Base-by-base conservation (phyloP, 768 basidiomycete species). In the Leccinellum albellum region DNA sequence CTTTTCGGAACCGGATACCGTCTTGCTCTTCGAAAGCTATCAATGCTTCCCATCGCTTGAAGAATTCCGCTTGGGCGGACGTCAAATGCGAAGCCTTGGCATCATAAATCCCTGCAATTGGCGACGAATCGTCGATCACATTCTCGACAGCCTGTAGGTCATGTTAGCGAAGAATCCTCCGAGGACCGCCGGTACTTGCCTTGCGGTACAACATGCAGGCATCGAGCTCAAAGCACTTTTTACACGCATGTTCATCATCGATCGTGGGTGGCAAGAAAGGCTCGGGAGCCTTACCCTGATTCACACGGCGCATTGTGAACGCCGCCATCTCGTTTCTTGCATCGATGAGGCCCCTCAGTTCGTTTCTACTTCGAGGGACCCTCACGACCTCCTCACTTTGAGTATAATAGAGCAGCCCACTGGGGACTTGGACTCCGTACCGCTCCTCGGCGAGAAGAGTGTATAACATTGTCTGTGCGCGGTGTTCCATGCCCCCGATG, bases 381-480 rank as follows among this genome's bases (percentile, higher is more conserved):
- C 85, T 79, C 9, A 94, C 83, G 44, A 97, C 85, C 58, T 93
- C 87, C 58, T 94, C 91, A 62, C 83, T 87, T 70, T 97, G 94
- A 1, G 95, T 95, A 69, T 99, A 99, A 67, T 92, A 98, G 31
- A 99, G 78, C 46, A 99, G 75, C 14, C 97, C 97, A 7, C 87
- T 84, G 1, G 85, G 80, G 9, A 97, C 85, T 21, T 88, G 82
- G 6, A 83, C 81, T 6, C 86, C 91, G 65, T 98, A 98, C n/a
- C 96, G 83, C 69, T 98, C 95, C 37, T 85, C 83, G 64, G 94
- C 84, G 1, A 99, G 79, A 5, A 98, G 76, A 1, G 94, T 96
- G 70, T 99, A 99, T 4, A 99, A 75, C 87, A 98, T 94, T 1
- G 97, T 99, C 73, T 99, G 97, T 0, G 97, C 97, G 35, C 97